Evolutionary conservation across 23 red algal species (phyloP).

Genomic region (Agarophyton chilense): DNA sequence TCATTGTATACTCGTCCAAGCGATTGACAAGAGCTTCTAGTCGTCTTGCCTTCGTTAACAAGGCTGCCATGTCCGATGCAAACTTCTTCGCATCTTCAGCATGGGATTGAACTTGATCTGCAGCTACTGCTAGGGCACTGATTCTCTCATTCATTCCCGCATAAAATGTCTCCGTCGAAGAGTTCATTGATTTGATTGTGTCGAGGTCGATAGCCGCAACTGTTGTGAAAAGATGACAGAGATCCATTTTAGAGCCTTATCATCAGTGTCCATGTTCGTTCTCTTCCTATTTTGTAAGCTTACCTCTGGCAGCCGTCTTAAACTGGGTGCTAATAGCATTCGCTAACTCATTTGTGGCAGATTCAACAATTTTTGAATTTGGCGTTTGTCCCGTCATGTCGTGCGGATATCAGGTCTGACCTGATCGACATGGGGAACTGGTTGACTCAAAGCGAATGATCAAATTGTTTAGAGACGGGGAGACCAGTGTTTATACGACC

Average conservation of each 20-base stretch:
- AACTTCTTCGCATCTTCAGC: slow-evolving; percentile 40
- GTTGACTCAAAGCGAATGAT: no score
- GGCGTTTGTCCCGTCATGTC: neutral
- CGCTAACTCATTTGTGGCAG: neutral
- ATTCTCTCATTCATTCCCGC: slow-evolving; percentile 64
- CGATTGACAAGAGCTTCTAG: slow-evolving; percentile 55
- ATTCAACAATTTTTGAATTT: neutral
- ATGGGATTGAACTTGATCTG: slow-evolving; percentile 45
- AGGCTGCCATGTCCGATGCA: slow-evolving; percentile 30
- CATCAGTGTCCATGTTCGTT: no score
- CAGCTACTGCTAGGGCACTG: slow-evolving; percentile 24
- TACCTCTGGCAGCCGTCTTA: slow-evolving; percentile 10
- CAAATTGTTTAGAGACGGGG: no score
- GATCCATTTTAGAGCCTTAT: no score
- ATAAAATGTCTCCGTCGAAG: slow-evolving; percentile 45
- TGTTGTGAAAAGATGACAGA: neutral
- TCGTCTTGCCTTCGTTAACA: slow-evolving; percentile 37
- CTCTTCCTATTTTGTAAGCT: neutral
- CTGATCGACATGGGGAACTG: neutral
- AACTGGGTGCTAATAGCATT: slow-evolving; percentile 8
- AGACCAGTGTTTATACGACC: no score
- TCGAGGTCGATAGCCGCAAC: slow-evolving; percentile 47
- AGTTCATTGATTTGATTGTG: slow-evolving; percentile 42
- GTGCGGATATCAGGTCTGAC: neutral
- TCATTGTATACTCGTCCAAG: slow-evolving; percentile 53